These are phyloP conservation scores for Brettanomyces sp. DNA, from an alignment of 805 yeast species.

Conservation along the genomic window DNA sequence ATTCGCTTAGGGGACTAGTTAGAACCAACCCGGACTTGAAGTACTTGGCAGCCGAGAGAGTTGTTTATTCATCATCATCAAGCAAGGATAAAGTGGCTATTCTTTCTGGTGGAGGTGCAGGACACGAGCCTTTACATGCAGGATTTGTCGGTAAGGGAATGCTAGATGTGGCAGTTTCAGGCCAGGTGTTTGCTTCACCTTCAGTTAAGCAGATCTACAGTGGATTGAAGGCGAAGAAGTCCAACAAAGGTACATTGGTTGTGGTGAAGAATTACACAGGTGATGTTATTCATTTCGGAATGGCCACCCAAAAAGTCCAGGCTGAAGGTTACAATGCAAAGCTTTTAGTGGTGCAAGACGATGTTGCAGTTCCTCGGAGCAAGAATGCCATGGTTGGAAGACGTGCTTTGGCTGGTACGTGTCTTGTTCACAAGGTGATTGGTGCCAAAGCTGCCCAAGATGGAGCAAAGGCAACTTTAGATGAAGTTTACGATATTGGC, in stretches of 20 bases:
- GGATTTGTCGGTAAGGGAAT: constrained; percentile 84
- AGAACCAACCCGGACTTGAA: constrained; percentile 45
- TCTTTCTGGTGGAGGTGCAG: constrained; percentile 90
- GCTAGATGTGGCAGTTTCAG: constrained; percentile 82
- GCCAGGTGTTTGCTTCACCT: constrained; percentile 90
- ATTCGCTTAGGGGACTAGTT: constrained; percentile 44
- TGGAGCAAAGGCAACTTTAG: constrained; percentile 31
- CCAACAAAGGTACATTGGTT: constrained; percentile 58
- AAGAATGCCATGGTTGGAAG: constrained; percentile 91
- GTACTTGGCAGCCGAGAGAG: constrained; percentile 47
- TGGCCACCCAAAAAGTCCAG: constrained; percentile 83
- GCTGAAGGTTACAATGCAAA: constrained; percentile 66
- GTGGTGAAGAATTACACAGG: constrained; percentile 93
- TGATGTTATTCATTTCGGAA: constrained; percentile 85
- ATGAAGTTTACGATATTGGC: constrained; percentile 51
- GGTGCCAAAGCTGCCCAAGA: constrained; percentile 48
- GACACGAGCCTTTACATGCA: constrained; percentile 92
- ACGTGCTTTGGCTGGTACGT: constrained; percentile 90
- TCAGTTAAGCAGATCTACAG: constrained; percentile 71
- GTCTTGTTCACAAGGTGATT: constrained; percentile 72
- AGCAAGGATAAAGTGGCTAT: constrained; percentile 50
- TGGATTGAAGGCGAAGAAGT: constrained; percentile 50
- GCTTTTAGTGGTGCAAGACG: constrained; percentile 77
- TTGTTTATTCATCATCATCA: constrained; percentile 33
- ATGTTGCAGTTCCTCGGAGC: constrained; percentile 85